Conservation (phyloP, 2,329 filamentous ascomycete species). For the Fusarium sp. region DNA sequence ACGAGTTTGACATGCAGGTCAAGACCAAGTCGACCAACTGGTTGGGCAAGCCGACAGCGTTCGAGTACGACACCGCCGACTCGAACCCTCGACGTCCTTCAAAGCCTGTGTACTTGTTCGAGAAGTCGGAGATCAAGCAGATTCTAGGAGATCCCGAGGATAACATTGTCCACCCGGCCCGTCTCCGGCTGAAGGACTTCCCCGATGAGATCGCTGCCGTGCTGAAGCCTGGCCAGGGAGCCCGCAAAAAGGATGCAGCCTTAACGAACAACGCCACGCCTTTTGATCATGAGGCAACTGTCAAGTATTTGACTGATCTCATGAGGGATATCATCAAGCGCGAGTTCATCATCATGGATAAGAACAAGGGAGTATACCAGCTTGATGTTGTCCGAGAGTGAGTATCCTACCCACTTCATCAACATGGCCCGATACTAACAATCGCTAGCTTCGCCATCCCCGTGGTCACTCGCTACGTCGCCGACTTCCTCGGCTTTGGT, state of each 20-base stretch:
- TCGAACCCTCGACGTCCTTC: background rate
- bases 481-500: constrained; percentile 38
- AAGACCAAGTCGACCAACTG: background rate
- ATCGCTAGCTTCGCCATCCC: constrained; percentile 34
- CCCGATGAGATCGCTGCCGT: background rate
- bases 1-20: constrained; percentile 3
- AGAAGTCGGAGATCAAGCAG: background rate
- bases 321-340: constrained; percentile 28
- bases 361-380: constrained; percentile 17
- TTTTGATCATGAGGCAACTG: background rate
- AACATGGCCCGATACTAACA: background rate
- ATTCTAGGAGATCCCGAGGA: background rate
- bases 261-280: background rate
- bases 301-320: constrained; percentile 10
- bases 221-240: background rate
- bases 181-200: background rate
- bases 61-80: background rate
- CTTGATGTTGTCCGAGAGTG: constrained; percentile 36
- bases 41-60: background rate
- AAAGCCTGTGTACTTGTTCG: background rate
- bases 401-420: background rate
- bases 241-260: background rate
- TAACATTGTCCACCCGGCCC: background rate
- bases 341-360: constrained; percentile 19
- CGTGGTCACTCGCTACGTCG: constrained; percentile 35